Conservation (phyloP, 768 basidiomycete species). For the Pholiota molesta region DNA sequence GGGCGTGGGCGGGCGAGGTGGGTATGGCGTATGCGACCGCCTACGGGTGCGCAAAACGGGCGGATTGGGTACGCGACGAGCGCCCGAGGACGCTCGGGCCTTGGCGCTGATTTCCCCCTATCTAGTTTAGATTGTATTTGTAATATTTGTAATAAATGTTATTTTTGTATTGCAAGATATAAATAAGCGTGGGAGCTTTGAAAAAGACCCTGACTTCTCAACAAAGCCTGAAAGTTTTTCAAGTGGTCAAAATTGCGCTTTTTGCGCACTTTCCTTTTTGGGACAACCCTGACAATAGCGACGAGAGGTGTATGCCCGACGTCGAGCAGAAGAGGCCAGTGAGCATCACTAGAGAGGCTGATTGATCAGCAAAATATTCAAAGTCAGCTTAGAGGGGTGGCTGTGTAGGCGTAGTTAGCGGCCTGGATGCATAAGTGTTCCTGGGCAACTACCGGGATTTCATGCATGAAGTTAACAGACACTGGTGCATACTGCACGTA, state of each 20-base stretch:
- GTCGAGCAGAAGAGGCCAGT: not conserved
- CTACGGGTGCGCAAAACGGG: too few species aligned
- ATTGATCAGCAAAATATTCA: not conserved
- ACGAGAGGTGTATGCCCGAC: not conserved
- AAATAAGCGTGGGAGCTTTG: too few species aligned
- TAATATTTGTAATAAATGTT: too few species aligned
- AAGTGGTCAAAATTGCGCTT: not conserved
- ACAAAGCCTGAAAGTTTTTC: not conserved
- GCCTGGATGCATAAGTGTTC: not conserved
- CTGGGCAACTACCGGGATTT: not conserved
- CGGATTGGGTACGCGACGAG: too few species aligned
- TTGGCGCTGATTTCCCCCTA: too few species aligned
- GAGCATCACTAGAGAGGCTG: not conserved
- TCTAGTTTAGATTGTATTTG: too few species aligned
- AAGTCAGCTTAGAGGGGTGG: not conserved
- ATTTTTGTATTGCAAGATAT: too few species aligned
- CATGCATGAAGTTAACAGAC: not conserved
- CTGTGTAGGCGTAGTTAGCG: not conserved
- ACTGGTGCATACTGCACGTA: not conserved
- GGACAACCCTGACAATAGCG: not conserved
- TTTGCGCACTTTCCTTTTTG: not conserved
- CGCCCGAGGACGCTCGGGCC: too few species aligned
- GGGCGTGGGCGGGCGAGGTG: too few species aligned
- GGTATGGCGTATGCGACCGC: too few species aligned
- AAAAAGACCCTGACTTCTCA: too few species aligned